Conservation (phyloP, 306 rosid species). For the Nissolia schottii region DNA sequence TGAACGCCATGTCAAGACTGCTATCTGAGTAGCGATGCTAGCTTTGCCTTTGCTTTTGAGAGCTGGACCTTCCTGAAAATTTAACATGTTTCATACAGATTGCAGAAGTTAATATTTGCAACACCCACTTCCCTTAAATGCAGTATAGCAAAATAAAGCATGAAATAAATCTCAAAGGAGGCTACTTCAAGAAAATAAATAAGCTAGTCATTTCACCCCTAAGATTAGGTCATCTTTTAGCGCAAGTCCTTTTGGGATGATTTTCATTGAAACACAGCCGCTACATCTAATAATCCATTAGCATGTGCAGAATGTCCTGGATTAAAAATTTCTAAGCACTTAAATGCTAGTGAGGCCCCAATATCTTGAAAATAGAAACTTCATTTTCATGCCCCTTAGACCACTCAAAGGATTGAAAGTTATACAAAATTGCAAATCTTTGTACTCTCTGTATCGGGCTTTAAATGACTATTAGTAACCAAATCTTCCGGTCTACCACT, state of each 20-base stretch:
- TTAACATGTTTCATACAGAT: conserved; percentile 27
- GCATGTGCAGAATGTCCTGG: conserved; percentile 2
- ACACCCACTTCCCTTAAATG: neutral
- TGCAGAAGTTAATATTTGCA: conserved; percentile 4
- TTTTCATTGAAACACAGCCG: neutral
- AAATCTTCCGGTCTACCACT: neutral
- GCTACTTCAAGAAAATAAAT: conserved; percentile 1
- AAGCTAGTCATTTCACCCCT: neutral
- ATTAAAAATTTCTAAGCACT: neutral
- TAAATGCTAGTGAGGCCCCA: too few relatives aligned
- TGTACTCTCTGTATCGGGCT: neutral
- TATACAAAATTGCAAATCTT: neutral
- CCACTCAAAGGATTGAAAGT: neutral
- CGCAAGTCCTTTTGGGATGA: neutral
- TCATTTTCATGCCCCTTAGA: neutral
- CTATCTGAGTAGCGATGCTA: conserved; percentile 62
- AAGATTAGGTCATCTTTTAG: neutral
- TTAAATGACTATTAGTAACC: neutral
- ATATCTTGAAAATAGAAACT: neutral
- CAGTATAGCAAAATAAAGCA: neutral
- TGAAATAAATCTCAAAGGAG: neutral
- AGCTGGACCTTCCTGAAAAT: conserved; percentile 82
- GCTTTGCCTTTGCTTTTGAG: conserved; percentile 97
- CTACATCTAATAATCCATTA: neutral
- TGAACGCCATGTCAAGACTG: conserved; percentile 97